Evolutionary conservation across 768 basidiomycete genomes (phyloP), one percentile per base, ranked within the genome.

Genomic region (Russula sp.): DNA sequence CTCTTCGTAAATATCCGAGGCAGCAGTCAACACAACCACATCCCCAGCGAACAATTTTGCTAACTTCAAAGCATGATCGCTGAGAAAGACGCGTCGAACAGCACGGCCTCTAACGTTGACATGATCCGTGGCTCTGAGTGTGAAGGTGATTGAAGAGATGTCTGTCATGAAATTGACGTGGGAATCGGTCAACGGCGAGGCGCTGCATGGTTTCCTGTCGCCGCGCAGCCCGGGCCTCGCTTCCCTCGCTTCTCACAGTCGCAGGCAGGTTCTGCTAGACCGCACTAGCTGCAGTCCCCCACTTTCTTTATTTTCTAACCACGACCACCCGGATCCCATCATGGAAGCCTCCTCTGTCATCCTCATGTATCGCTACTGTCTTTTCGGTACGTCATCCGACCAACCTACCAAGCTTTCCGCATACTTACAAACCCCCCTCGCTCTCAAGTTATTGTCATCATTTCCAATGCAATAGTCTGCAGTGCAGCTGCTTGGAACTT

Each of bases 11-110:
- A 55, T 60, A 61, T 64, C 63, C 57, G 64, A 58, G 55, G 69
- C 75, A 32, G 74, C 75, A 54, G 78, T 77, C 72, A 92, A 70
- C 66, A 80, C 83, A 58, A 91, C 74, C 36, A 86, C 76, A 73
- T 92, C 90, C 18, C 89, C 89, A 42, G 90, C 87, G 59, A 78
- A 82, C 10, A 88, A 71, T 74, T 83, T 89, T 36, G 81, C 72
- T 28, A 78, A 70, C 72, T 87, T 90, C 57, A 91, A 72, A 49
- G 78, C 71, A 54, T 89, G 87, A 59, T 81, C 75, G 71, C 87
- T 84, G 68, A 90, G 73, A 71, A 84, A 75, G 72, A 92, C 73
- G 69, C 88, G 87, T 69, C 84, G 81, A 34, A 80, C 79, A 60
- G 83, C 80, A 70, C 87, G 87, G 5, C 52, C 66, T 38, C 18